Base-by-base conservation (phyloP, 345 rosid species). In the Anacardium occidentale region DNA sequence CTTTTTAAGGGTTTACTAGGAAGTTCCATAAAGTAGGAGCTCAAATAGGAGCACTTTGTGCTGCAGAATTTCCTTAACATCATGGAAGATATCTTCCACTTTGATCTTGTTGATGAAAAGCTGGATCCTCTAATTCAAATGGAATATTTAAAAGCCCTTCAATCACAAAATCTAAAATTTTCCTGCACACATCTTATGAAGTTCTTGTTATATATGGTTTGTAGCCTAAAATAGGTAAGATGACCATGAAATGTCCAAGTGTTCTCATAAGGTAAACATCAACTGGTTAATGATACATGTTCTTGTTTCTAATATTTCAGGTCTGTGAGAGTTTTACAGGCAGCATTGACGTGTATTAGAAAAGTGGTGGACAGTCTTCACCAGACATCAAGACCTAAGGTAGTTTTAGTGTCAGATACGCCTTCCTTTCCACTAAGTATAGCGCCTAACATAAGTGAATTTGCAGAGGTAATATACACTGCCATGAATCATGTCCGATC, bases 361-460 rank as follows among this genome's bases (percentile, higher is more conserved):
- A 92, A 82, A 81, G 91, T 86, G 51, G 72, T 80, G 70, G 64
- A 60, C 66, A 84, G 76, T 58, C 75, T 84, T 42, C 76, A 34
- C 22, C 86, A 66, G 21, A 51, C 74, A 48, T 52, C 89, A 69
- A 84, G 82, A 66, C 93, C 93, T 29, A 87, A 81, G 80, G 85
- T 90, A 76, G 99, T 87, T 77, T 62, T 95, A 68, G 90, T 95
- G 64, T 89, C 96, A 26, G 99, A 95, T 81, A 89, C 93, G 0
- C 99, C 99, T 34, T 81, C 96, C 70, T 83, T 92, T 55, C 83
- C 88, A 14, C 74, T 77, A 74, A 77, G 83, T 74, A 73, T 90
- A 4, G 53, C 79, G 25, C 79, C 86, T 55, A 74, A 83, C 66
- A 81, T 92, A 73, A 91, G 85, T 66, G 82, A 79, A 54, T 78